Conservation (phyloP, 139 green algal species). For the Mesotaenium endlicherianum region DNA sequence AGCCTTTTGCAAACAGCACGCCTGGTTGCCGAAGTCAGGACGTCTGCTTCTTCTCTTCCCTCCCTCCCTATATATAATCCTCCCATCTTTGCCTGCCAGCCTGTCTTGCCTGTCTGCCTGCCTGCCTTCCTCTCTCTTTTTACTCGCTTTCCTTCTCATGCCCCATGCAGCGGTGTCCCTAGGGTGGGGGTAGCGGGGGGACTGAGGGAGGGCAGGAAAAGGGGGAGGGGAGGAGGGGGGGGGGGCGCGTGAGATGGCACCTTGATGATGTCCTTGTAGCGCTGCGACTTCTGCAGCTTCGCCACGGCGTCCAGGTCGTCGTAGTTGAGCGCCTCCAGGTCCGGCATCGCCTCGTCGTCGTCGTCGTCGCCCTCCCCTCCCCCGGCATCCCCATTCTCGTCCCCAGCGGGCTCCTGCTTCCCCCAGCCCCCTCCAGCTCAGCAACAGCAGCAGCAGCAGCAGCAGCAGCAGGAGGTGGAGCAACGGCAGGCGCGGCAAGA, state of each 20-base stretch:
- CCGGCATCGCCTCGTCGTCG: constrained; percentile 42
- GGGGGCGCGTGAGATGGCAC: constrained; percentile 45
- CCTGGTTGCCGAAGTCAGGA: too few relatives aligned
- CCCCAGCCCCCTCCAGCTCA: not conserved
- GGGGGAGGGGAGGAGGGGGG: constrained; percentile 71
- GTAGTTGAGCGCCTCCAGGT: constrained; percentile 71
- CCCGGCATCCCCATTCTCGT: not conserved
- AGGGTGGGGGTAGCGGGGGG: not conserved
- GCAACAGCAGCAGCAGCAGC: too few relatives aligned
- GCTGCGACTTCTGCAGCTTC: constrained; percentile 60
- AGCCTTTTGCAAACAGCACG: too few relatives aligned
- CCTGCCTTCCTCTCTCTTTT: not conserved
- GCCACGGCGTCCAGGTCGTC: constrained; percentile 72
- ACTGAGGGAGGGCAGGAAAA: not conserved
- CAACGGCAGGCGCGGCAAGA: too few relatives aligned
- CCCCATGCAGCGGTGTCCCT: not conserved
- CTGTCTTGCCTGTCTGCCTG: too few relatives aligned
- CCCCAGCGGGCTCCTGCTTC: not conserved
- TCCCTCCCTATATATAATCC: too few relatives aligned
- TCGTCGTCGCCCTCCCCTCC: constrained; percentile 14
- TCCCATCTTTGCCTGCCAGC: too few relatives aligned
- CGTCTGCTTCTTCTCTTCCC: too few relatives aligned
- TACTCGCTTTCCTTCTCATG: constrained; percentile 79
- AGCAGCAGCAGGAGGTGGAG: too few relatives aligned
- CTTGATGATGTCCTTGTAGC: constrained; percentile 64